Evolutionary conservation across 192 early-diverging fungal species (phyloP).

Genomic region (Rhizophagus prolifer): DNA sequence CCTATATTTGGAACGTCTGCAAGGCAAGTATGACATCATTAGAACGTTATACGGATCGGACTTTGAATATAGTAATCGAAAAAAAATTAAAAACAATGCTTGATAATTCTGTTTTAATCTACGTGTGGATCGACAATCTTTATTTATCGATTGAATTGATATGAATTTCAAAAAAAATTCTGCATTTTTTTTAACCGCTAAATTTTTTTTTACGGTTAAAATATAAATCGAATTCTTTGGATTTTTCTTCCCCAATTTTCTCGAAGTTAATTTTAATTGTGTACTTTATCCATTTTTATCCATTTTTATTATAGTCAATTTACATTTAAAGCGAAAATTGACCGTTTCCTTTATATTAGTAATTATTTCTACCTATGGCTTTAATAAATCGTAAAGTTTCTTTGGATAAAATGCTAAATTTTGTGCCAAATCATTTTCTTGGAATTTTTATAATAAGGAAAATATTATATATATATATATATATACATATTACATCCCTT

Average conservation of each 20-base stretch:
- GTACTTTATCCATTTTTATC: too few relatives aligned
- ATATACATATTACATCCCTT: not conserved
- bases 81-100: not conserved
- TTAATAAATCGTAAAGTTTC: not conserved
- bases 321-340: not conserved
- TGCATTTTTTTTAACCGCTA: not conserved
- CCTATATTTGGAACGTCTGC: not conserved
- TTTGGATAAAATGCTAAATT: not conserved
- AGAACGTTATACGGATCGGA: not conserved
- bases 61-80: not conserved
- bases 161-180: not conserved
- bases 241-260: not conserved
- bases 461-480: too few relatives aligned
- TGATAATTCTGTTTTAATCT: not conserved
- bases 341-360: not conserved
- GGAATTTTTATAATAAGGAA: not conserved
- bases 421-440: not conserved
- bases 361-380: not conserved
- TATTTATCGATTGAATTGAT: not conserved
- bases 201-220: not conserved
- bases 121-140: not conserved
- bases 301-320: not conserved
- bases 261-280: not conserved
- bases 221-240: not conserved
- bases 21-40: not conserved